These are phyloP conservation scores for Mycena olivaceomarginata DNA, from an alignment of 768 basidiomycete genomes.

Conservation along the genomic window DNA sequence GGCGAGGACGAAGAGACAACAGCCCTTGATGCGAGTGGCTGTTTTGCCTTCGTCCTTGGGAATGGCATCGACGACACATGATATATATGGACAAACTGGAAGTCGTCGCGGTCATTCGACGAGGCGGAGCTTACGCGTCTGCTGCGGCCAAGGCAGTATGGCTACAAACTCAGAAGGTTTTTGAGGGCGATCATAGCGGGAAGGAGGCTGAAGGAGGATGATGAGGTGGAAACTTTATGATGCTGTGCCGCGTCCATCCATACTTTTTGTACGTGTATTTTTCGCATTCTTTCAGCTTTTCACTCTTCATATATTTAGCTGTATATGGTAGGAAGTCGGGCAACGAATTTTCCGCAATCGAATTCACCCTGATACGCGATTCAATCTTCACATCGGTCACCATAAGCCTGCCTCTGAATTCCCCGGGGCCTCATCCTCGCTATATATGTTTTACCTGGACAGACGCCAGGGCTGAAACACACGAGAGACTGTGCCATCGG, in stretches of 20 bases:
- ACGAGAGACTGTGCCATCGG: neutral
- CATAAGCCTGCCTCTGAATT: neutral
- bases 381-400: neutral
- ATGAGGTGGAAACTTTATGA: constrained; percentile 33
- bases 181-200: constrained; percentile 29
- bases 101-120: constrained; percentile 57
- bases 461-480: neutral
- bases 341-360: too few relatives aligned
- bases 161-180: constrained; percentile 43
- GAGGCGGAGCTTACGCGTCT: constrained; percentile 66
- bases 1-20: constrained; percentile 61
- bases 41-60: constrained; percentile 81
- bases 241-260: neutral
- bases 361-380: too few relatives aligned
- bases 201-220: neutral
- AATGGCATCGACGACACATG: constrained; percentile 51
- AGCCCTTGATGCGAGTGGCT: constrained; percentile 67
- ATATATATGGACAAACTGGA: constrained; percentile 79
- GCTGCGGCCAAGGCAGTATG: constrained; percentile 69
- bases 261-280: constrained; percentile 10
- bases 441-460: neutral
- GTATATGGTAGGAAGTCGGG: neutral
- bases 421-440: neutral
- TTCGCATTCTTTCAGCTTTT: neutral
- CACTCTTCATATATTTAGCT: neutral